A percentile compares a stretch with the other conserved stretches of the same genome.
Conservation (phyloP, 2,329 filamentous ascomycete species). For the Claviceps sp. region DNA sequence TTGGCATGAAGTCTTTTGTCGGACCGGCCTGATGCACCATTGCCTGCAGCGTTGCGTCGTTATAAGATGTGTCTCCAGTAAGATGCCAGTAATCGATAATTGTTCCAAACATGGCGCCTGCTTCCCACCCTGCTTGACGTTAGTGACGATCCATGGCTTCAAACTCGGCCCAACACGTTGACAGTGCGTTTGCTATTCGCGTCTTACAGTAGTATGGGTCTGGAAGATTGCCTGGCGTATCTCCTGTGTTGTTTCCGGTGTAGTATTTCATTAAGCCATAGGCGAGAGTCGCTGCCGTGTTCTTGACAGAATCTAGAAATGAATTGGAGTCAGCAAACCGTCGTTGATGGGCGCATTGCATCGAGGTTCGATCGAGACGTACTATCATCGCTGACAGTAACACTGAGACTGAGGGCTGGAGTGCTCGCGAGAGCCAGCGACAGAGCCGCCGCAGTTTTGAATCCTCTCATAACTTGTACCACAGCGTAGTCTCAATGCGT, state of each 20-base stretch:
- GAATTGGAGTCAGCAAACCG: not conserved
- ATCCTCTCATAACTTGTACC: constrained; percentile 2
- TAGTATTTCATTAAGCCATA: constrained; percentile 36
- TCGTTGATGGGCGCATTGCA: not conserved
- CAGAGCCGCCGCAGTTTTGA: constrained; percentile 1
- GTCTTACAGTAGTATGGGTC: constrained; percentile 48
- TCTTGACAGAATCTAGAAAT: constrained; percentile 33
- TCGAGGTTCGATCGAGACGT: constrained; percentile 2
- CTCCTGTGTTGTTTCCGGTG: constrained; percentile 45
- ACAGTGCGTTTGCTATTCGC: constrained; percentile 15
- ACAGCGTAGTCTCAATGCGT: not conserved
- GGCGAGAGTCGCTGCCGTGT: constrained; percentile 32
- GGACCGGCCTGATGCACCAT: constrained; percentile 46
- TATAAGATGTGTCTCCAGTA: constrained; percentile 54
- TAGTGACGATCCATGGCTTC: not conserved
- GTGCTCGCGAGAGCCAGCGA: constrained; percentile 7
- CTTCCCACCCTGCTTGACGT: constrained; percentile 48
- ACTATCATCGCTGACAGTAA: constrained; percentile 22
- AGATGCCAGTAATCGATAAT: constrained; percentile 61
- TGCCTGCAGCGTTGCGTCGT: constrained; percentile 42
- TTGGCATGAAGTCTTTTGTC: constrained; percentile 51
- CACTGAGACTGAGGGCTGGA: constrained; percentile 14
- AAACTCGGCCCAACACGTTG: constrained; percentile 9
- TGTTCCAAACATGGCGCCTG: constrained; percentile 56
- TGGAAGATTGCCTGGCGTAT: constrained; percentile 43